Evolutionary conservation across 352 stramenopile species (phyloP).

Genomic region (Paralagenidium karlingii): DNA sequence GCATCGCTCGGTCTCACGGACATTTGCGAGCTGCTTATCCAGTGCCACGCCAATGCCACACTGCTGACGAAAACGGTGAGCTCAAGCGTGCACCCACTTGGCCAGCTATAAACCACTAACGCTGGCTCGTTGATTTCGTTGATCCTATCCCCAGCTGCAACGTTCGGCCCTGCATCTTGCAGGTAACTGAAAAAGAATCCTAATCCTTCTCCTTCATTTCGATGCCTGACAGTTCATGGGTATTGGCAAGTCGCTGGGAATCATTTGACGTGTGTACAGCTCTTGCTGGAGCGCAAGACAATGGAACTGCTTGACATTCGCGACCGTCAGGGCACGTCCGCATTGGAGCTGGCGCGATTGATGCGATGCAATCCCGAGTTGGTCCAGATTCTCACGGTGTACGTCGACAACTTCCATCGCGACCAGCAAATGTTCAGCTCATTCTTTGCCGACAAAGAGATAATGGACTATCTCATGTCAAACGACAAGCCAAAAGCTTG

Average conservation of each 20-base stretch:
- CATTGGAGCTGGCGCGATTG: conserved; percentile 13
- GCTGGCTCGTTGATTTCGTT: too few relatives aligned
- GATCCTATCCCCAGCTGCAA: too few relatives aligned
- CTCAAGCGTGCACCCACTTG: too few relatives aligned
- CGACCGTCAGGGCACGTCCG: conserved; percentile 13
- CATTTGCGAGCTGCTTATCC: conserved; percentile 19
- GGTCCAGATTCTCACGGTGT: too few relatives aligned
- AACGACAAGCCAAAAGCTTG: conserved; percentile 1
- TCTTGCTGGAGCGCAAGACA: conserved; percentile 3
- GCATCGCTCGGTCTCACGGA: conserved; percentile 6
- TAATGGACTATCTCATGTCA: conserved; percentile 13
- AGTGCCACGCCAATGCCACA: conserved; percentile 16
- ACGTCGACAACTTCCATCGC: too few relatives aligned
- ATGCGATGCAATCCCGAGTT: background rate
- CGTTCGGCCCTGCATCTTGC: conserved; percentile 19
- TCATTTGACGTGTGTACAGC: conserved; percentile 4
- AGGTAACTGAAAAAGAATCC: conserved; percentile 2
- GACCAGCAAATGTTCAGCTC: too few relatives aligned
- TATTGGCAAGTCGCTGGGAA: background rate
- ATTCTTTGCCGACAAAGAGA: conserved; percentile 10
- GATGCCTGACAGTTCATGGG: background rate
- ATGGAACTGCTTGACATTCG: conserved; percentile 3
- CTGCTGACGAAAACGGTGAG: conserved; percentile 7
- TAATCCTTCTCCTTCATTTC: background rate
- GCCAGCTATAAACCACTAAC: too few relatives aligned